Conservation (phyloP, 192 early-diverging fungal species). For the Coemansia sp. region DNA sequence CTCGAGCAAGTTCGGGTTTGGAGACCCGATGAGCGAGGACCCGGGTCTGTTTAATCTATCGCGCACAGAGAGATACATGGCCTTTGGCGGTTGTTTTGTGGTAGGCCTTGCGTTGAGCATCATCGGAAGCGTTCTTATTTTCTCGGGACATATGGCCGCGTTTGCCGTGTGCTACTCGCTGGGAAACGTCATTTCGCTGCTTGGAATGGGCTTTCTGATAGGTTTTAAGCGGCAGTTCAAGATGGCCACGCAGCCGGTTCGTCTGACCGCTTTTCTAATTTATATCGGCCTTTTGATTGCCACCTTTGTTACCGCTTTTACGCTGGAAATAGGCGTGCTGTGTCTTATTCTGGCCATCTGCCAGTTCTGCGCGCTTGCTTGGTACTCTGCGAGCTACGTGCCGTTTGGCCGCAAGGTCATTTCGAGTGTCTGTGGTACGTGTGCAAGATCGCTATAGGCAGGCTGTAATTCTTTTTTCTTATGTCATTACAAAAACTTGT, state of each 20-base stretch:
- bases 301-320: constrained; percentile 77
- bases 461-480: no score
- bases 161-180: constrained; percentile 92
- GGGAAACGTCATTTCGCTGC: constrained; percentile 84
- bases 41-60: constrained; percentile 49
- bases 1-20: constrained; percentile 21
- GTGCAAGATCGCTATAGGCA: constrained; percentile 40
- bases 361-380: constrained; percentile 88
- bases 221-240: constrained; percentile 85
- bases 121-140: constrained; percentile 60
- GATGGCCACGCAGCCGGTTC: constrained; percentile 76
- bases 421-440: constrained; percentile 58
- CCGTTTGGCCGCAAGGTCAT: constrained; percentile 80
- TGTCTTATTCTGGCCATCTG: constrained; percentile 79
- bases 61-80: constrained; percentile 47
- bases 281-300: constrained; percentile 66
- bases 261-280: constrained; percentile 72
- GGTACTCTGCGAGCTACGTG: constrained; percentile 88
- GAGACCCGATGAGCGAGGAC: constrained; percentile 49
- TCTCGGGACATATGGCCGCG: constrained; percentile 61
- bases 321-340: constrained; percentile 62
- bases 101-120: constrained; percentile 78
- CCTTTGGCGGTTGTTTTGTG: constrained; percentile 66
- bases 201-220: constrained; percentile 87
- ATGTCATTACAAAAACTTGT: no score